Conservation (phyloP, 495 filamentous ascomycete species). For the Aspergillus diversus region DNA sequence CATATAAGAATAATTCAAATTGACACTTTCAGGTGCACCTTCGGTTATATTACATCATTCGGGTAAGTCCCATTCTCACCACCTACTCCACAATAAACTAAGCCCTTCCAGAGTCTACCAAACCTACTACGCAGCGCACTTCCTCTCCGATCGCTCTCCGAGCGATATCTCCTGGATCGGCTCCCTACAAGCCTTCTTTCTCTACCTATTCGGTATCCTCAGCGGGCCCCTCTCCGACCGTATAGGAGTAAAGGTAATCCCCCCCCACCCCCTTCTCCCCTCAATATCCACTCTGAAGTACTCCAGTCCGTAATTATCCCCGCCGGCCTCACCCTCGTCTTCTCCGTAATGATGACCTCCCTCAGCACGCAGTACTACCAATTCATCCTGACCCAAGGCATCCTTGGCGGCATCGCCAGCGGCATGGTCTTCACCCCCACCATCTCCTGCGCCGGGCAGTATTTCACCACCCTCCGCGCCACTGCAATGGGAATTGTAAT, state of each 20-base stretch:
- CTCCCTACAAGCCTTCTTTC: conserved; percentile 40
- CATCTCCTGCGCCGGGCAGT: conserved; percentile 32
- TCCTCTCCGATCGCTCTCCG: conserved; percentile 24
- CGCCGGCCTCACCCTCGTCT: conserved; percentile 23
- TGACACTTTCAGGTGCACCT: conserved; percentile 33
- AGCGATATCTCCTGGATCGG: conserved; percentile 52
- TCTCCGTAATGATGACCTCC: conserved; percentile 53
- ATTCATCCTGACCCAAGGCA: conserved; percentile 58
- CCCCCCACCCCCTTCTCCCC: neutral
- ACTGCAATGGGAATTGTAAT: conserved; percentile 36
- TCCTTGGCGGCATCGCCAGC: conserved; percentile 47
- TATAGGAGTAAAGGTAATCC: conserved; percentile 25
- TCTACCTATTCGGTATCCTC: conserved; percentile 32
- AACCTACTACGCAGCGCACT: conserved; percentile 32
- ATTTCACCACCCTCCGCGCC: conserved; percentile 37
- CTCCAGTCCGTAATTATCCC: conserved; percentile 20
- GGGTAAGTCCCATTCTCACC: conserved; percentile 30
- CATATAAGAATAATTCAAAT: too few species aligned
- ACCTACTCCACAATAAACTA: neutral
- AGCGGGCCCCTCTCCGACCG: conserved; percentile 34
- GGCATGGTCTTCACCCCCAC: conserved; percentile 38
- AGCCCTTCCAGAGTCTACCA: conserved; percentile 27
- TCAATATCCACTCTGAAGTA: neutral
- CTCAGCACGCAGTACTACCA: conserved; percentile 59
- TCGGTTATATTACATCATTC: conserved; percentile 57